Evolutionary conservation across 345 rosid species (phyloP), one percentile per base, ranked within the genome.

Genomic region (Fremontodendron californicum): DNA sequence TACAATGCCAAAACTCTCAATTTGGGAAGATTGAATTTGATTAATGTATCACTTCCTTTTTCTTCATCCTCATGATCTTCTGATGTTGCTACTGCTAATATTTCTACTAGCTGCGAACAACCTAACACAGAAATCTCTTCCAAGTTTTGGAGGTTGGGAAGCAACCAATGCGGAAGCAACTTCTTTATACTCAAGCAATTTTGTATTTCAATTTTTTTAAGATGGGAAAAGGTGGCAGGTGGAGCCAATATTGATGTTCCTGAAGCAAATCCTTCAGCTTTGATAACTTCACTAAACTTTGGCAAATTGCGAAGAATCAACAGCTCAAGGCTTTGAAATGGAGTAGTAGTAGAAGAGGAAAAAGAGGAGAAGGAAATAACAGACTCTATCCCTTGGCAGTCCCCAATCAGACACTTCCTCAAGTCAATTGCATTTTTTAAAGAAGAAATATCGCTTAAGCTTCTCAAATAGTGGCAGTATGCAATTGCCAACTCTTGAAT

Each of bases 91-190:
- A 11, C 29, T 55, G 15, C 31, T 2, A 55, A 8, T 55, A 55
- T 23, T 21, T 55, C 61, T 23, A 55, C 61, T 10, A 55, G 61
- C 12, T 55, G 12, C 13, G 21, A 1, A 55, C 61, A 55, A 55
- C 8, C 0, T 0, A 0, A 0, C 31, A 55, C 15, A 0, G 0
- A 0, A 9, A 55, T 21, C 2, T 9, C 31, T 55, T 23, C 61
- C 12, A 21, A 4, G 15, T 23, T 55, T 23, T 48, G 19, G 7
- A 48, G n/a, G 52, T 46, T 46, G 51, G 51, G 3, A 13, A 46
- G 51, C 16, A 46, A 46, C 51, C 51, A 46, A 13, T 46, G 18
- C 18, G 16, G 51, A 46, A 46, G 13, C 51, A 46, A 46, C 29
- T 19, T 54, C 60, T 0, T 54, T 2, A 21, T 54, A 8, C 10